A percentile compares a stretch with the other conserved stretches of the same genome.
phyloP scores from a whole-genome alignment of 148 eudicot species.

The Spergularia bocconei region DNA sequence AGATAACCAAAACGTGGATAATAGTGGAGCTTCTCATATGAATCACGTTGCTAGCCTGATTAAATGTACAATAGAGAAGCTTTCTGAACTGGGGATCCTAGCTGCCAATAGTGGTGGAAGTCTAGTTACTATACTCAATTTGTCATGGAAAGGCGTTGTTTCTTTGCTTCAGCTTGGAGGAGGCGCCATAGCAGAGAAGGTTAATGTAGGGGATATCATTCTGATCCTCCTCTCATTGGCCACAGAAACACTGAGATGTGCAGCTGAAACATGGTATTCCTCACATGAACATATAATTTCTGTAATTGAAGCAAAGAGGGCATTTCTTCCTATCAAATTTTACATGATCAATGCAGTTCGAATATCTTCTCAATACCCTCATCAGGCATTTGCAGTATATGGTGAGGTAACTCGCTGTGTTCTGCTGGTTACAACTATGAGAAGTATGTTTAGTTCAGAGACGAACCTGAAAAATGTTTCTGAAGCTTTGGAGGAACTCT shows the following conservation, averaged over 20 bases:
- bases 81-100: conserved; percentile 72
- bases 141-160: conserved; percentile 97
- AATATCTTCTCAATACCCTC: conserved; percentile 72
- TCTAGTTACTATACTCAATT: conserved; percentile 68
- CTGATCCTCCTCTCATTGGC: conserved; percentile 66
- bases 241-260: conserved; percentile 59
- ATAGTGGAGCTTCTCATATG: conserved; percentile 31
- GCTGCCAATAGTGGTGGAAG: conserved; percentile 91
- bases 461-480: conserved; percentile 47
- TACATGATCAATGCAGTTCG: conserved; percentile 86
- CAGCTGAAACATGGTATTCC: conserved; percentile 74
- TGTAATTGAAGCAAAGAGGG: conserved; percentile 71
- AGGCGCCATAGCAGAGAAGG: conserved; percentile 55
- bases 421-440: conserved; percentile 55
- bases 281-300: conserved; percentile 43
- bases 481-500: conserved; percentile 63
- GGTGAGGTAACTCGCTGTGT: conserved; percentile 52
- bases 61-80: conserved; percentile 52
- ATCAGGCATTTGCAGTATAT: conserved; percentile 56
- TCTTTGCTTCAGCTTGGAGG: conserved; percentile 84
- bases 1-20: conserved; percentile 27
- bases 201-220: conserved; percentile 60
- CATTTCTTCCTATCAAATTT: conserved; percentile 84
- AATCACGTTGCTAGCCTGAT: conserved; percentile 48
- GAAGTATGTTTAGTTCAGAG: conserved; percentile 52